A percentile compares a stretch with the other conserved stretches of the same genome.
Conservation (phyloP, 2,329 filamentous ascomycete species). For the Epichloe elymi region DNA sequence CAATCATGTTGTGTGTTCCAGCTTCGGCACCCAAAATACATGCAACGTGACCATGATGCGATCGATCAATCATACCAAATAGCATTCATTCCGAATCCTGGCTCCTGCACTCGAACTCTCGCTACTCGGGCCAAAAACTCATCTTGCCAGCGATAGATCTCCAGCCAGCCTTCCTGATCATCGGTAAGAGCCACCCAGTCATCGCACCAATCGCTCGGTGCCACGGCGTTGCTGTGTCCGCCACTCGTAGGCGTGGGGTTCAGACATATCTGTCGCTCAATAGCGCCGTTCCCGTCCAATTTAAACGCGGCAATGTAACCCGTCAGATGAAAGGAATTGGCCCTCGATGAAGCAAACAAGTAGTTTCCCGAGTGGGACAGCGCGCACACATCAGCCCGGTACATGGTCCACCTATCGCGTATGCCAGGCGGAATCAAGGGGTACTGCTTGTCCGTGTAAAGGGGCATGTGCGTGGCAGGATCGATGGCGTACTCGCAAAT, state of each 20-base stretch:
- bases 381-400: constrained; percentile 74
- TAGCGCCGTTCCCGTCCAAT: constrained; percentile 52
- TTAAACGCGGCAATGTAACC: constrained; percentile 76
- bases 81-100: constrained; percentile 94
- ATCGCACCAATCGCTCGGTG: constrained; percentile 69
- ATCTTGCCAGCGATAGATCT: constrained; percentile 78
- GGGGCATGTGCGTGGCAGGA: constrained; percentile 55
- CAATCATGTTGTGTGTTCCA: not conserved
- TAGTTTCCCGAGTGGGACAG: constrained; percentile 56
- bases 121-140: constrained; percentile 71
- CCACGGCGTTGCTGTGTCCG: constrained; percentile 80
- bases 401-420: constrained; percentile 44
- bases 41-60: not conserved
- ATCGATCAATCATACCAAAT: constrained; percentile 44
- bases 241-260: constrained; percentile 79
- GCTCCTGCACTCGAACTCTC: constrained; percentile 63
- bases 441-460: constrained; percentile 65
- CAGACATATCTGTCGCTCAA: constrained; percentile 66
- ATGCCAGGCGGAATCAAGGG: constrained; percentile 69
- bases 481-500: constrained; percentile 74
- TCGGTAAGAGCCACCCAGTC: constrained; percentile 87
- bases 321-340: constrained; percentile 61
- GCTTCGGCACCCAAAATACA: not conserved
- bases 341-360: constrained; percentile 73
- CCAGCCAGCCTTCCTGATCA: constrained; percentile 75